phyloP scores from a whole-genome alignment of 805 yeast genomes.

The Schwanniomyces yamadae region DNA sequence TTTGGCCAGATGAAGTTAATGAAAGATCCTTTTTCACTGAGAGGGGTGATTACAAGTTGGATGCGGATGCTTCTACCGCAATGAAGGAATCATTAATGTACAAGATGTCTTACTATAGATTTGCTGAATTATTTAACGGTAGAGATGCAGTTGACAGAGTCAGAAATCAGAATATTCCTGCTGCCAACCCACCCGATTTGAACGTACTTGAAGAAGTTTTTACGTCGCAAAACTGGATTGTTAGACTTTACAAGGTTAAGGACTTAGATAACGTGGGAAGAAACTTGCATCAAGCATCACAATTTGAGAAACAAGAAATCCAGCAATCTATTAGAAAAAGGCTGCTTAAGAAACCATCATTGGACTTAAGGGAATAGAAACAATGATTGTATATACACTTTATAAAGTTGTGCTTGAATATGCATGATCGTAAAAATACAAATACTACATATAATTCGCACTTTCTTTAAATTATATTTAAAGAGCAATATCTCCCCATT shows the following conservation, averaged over 20 bases:
- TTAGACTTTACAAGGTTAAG: slow-evolving; percentile 89
- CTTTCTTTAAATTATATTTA: too few species aligned
- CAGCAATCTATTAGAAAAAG: slow-evolving; percentile 41
- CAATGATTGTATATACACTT: neutral
- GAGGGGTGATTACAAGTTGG: slow-evolving; percentile 86
- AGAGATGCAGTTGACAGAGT: slow-evolving; percentile 78
- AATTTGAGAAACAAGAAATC: slow-evolving; percentile 42
- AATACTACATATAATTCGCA: neutral
- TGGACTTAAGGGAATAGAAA: slow-evolving; percentile 48
- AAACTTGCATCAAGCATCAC: slow-evolving; percentile 57
- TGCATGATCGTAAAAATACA: too few species aligned
- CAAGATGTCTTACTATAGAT: slow-evolving; percentile 89
- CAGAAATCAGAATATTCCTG: slow-evolving; percentile 74
- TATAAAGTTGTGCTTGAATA: neutral
- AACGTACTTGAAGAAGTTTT: slow-evolving; percentile 89
- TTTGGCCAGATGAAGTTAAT: slow-evolving; percentile 97
- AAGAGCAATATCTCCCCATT: too few species aligned
- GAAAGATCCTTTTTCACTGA: slow-evolving; percentile 84
- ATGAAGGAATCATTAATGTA: slow-evolving; percentile 92
- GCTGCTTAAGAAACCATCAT: slow-evolving; percentile 49
- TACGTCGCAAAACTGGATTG: slow-evolving; percentile 96
- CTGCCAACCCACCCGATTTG: slow-evolving; percentile 48
- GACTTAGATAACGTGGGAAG: slow-evolving; percentile 87
- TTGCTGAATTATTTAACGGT: slow-evolving; percentile 65
- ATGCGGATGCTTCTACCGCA: slow-evolving; percentile 72